These are phyloP conservation scores for Ascocoryne sarcoides DNA, from an alignment of 2,329 filamentous ascomycete species.

Conservation along the genomic window DNA sequence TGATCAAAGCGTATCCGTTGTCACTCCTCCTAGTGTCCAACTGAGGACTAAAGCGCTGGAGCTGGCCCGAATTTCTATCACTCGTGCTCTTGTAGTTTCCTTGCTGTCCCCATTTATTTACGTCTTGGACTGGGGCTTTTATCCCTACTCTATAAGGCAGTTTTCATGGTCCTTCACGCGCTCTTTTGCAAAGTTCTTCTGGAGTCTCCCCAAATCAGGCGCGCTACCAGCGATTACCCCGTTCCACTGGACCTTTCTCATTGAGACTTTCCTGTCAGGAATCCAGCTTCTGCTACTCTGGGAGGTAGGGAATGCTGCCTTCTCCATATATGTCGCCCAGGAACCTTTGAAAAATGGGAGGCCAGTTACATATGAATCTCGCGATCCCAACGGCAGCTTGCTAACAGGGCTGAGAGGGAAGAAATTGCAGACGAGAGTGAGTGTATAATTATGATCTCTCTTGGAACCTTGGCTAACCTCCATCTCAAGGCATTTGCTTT, in stretches of 20 bases:
- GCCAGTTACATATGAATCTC: conserved; percentile 75
- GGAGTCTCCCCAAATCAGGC: conserved; percentile 65
- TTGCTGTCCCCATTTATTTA: conserved; percentile 31
- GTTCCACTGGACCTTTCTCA: conserved; percentile 45
- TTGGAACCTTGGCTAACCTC: conserved; percentile 11
- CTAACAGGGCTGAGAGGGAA: conserved; percentile 77
- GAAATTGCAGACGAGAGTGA: conserved; percentile 65
- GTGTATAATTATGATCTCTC: conserved; percentile 14
- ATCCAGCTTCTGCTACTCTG: conserved; percentile 63
- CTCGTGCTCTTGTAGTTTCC: conserved; percentile 32
- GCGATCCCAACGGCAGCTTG: conserved; percentile 85
- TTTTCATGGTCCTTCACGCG: conserved; percentile 62
- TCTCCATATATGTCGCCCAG: conserved; percentile 71
- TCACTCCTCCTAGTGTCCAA: conserved; percentile 26
- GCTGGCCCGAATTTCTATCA: conserved; percentile 26
- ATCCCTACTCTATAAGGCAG: conserved; percentile 52
- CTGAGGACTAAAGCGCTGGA: conserved; percentile 30
- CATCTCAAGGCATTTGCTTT: conserved; percentile 65
- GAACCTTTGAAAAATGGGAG: conserved; percentile 77
- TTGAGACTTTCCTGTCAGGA: conserved; percentile 52
- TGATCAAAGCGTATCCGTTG: conserved; percentile 31
- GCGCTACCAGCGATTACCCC: conserved; percentile 51
- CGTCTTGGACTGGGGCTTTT: conserved; percentile 45
- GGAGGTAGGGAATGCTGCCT: conserved; percentile 68
- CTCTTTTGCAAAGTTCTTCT: conserved; percentile 61